A percentile compares a stretch with the other conserved stretches of the same genome.
These are phyloP conservation scores for Boletus reticulatus DNA, from an alignment of 768 basidiomycete genomes.

Conservation along the genomic window DNA sequence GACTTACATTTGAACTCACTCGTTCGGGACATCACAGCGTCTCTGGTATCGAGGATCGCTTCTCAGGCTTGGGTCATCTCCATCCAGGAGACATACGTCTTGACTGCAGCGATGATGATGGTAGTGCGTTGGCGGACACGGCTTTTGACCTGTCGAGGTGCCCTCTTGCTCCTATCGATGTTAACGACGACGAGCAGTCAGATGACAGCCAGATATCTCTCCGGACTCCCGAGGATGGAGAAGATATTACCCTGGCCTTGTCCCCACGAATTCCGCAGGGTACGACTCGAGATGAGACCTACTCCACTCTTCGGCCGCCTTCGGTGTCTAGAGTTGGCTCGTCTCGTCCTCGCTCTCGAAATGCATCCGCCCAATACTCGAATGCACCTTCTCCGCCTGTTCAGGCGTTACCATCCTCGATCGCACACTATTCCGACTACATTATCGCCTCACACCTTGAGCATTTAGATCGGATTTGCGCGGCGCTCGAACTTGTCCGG, in stretches of 20 bases:
- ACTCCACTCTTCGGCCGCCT: constrained; percentile 1
- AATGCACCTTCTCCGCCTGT: not conserved
- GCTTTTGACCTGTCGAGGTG: constrained; percentile 20
- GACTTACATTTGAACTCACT: constrained; percentile 18
- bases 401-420: constrained; percentile 1
- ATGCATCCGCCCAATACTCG: constrained; percentile 3
- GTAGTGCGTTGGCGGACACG: constrained; percentile 6
- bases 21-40: not conserved
- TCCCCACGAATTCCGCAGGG: not conserved
- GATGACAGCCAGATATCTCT: constrained; percentile 25
- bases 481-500: constrained; percentile 42
- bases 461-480: constrained; percentile 38
- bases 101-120: constrained; percentile 5
- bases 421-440: not conserved
- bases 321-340: constrained; percentile 23
- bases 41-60: not conserved
- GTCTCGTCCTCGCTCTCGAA: constrained; percentile 28
- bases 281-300: not conserved
- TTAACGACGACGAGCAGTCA: constrained; percentile 29
- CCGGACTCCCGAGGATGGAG: constrained; percentile 28
- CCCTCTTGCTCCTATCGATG: constrained; percentile 24
- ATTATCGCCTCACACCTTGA: constrained; percentile 14
- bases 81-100: constrained; percentile 8
- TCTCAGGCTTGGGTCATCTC: constrained; percentile 1
- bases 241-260: constrained; percentile 9